Base-by-base conservation (phyloP, 305 asterid genomes). In the Fraxinus nigra region DNA sequence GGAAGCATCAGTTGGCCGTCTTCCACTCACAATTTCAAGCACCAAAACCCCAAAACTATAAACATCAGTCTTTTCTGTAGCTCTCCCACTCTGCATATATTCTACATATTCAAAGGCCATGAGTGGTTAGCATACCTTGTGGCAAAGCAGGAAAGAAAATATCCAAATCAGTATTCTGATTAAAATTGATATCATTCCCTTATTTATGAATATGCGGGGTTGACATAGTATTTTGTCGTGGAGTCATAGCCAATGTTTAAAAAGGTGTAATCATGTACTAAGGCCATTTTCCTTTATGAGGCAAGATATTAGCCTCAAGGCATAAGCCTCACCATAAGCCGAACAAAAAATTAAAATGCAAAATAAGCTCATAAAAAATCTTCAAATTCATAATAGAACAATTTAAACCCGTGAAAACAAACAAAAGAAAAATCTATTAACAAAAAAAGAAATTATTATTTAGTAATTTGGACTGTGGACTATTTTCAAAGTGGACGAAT, bases 11-110 rank as follows among this genome's bases (percentile, higher is more conserved):
- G 97, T 95, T 24, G 97, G 99, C 87, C 98, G 89, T 83, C 92
- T 94, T 56, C 98, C 97, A 20, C 98, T 95, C 82, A 94, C 86
- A 83, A 94, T 86, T 88, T 95, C 99, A 78, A 94, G 97, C 83
- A 93, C 87, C 84, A 94, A 84, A 89, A 95, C 99, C 78, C 99
- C 99, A 78, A 95, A 95, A 88, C 98, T 95, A 76, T 92, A 94
- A 81, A 95, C 97, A 87, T 95, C 99, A 5, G 97, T 92, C 90
- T 95, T 95, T 83, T 94, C 97, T 30, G 99, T 95, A 87, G 98
- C 99, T 85, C 98, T 89, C 46, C 99, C 97, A 88, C 99, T 92
- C 86, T 92, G 98, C 99, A 95, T 95, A 87, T 94, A 95, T 85
- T 95, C 97, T 95, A 91, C 20, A 48, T 48, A 48, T 14, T 48